Evolutionary conservation across 1,284 basidiomycete genomes (phyloP), one percentile per base, ranked within the genome.

Genomic region (Leccinum griseonigrum): DNA sequence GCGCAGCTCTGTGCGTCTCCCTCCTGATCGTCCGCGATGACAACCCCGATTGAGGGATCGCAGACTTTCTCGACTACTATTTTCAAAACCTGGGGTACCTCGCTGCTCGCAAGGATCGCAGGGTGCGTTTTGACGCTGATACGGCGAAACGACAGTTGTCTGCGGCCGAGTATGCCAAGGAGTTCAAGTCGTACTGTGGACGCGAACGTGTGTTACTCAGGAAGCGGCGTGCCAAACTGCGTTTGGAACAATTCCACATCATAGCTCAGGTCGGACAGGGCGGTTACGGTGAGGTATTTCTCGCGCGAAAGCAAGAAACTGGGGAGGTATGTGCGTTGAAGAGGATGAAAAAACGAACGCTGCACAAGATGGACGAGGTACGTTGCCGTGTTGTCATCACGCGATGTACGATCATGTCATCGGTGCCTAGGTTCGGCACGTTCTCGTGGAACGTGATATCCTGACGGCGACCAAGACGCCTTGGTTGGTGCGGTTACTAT

Each of bases 251-350:
- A 72, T 97, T 97, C 71, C 90, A 96, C 71, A 97, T 97, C 74
- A 95, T 98, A 67, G 94, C 94, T 1, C 96, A 98, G 73, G 94
- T 98, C 56, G 95, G 96, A 2, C 96, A 98, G 78, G 96, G 95
- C 22, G 95, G 95, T 2, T 98, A 97, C 76, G 96, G 96, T 9
- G 95, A 97, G 66, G 95, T 98, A 32, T 98, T 91, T 74, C 81
- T 98, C 50, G 95, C 96, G 4, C 81, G 95, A 54, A 97, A 97
- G 74, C 85, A 91, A 66, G 95, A 97, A 67, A 92, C 95, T 0
- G 91, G 93, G 43, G 94, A 98, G 74, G 91, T 98, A 7, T 97
- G 95, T 66, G 95, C 96, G 2, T 78, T 98, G 60, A 98, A 98
- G 82, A 96, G 94, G 81, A 96, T 98, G 95, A 85, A 83, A 68